These are phyloP conservation scores for Leccinellum luteum DNA, from an alignment of 768 basidiomycete genomes.

Conservation along the genomic window DNA sequence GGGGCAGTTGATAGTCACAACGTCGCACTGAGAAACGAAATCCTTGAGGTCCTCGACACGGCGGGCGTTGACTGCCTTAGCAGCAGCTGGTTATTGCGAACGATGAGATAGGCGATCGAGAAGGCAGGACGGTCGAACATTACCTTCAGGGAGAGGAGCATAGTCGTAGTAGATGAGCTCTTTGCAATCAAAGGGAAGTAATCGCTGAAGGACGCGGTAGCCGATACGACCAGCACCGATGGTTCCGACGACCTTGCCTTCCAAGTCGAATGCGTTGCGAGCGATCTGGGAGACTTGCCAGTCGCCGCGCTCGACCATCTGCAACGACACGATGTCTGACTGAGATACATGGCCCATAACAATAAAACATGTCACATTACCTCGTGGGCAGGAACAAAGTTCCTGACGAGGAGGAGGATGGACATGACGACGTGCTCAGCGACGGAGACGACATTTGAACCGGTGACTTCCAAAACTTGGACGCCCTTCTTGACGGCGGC, in stretches of 20 bases:
- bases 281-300: constrained; percentile 87
- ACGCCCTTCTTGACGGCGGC: constrained; percentile 78
- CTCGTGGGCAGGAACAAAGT: constrained; percentile 87
- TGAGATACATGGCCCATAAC: neutral
- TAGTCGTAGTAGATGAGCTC: constrained; percentile 92
- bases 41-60: constrained; percentile 77
- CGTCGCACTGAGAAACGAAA: constrained; percentile 61
- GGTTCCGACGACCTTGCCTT: constrained; percentile 89
- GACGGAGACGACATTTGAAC: constrained; percentile 88
- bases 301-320: constrained; percentile 82
- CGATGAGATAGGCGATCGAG: neutral
- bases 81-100: constrained; percentile 44
- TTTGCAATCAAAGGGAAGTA: constrained; percentile 83
- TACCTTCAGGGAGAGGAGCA: constrained; percentile 62
- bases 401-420: constrained; percentile 87
- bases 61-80: constrained; percentile 63
- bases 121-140: no score
- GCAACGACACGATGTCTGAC: neutral
- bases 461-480: constrained; percentile 84
- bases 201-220: constrained; percentile 79
- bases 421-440: constrained; percentile 91
- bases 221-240: constrained; percentile 85
- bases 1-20: constrained; percentile 86
- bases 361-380: constrained; percentile 31
- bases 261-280: constrained; percentile 83